Conservation (phyloP, 306 rosid species). For the Coriaria nepalensis region DNA sequence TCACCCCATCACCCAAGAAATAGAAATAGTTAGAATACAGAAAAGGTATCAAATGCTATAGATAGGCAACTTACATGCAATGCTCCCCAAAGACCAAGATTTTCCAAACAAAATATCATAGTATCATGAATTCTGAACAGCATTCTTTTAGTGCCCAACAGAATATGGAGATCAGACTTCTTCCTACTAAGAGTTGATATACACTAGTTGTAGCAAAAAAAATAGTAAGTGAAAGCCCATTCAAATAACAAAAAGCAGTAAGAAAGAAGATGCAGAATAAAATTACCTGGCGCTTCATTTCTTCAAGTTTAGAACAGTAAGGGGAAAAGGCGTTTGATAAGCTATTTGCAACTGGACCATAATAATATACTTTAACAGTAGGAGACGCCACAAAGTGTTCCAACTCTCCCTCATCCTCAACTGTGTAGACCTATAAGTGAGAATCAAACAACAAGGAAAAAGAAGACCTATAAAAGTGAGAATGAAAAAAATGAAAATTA, state of each 20-base stretch:
- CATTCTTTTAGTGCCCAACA: slow-evolving; percentile 42
- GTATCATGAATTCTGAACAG: slow-evolving; percentile 63
- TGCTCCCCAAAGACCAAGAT: slow-evolving; percentile 86
- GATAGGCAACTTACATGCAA: slow-evolving; percentile 52
- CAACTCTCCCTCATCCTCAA: slow-evolving; percentile 41
- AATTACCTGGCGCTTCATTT: slow-evolving; percentile 54
- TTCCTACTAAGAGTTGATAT: slow-evolving; percentile 31
- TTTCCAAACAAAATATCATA: slow-evolving; percentile 47
- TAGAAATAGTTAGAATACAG: slow-evolving; percentile 11
- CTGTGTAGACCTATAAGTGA: slow-evolving; percentile 68
- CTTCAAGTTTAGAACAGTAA: slow-evolving; percentile 29
- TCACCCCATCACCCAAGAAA: slow-evolving; percentile 1
- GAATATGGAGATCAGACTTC: slow-evolving; percentile 34
- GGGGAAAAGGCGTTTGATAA: slow-evolving; percentile 18
- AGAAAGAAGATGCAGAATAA: slow-evolving; percentile 10
- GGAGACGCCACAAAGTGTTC: slow-evolving; percentile 54
- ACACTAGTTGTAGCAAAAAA: slow-evolving; percentile 42
- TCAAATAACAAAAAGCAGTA: slow-evolving; percentile 8
- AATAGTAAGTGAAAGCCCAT: slow-evolving; percentile 10
- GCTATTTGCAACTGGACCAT: slow-evolving; percentile 28
- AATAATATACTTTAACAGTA: slow-evolving; percentile 25
- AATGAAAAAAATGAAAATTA: too few species aligned
- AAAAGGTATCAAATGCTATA: slow-evolving; percentile 10
- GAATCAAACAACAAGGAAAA: too few species aligned
- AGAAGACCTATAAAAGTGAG: too few species aligned